Evolutionary conservation across 1,139 yeast species (phyloP).

Genomic region (Candida sojae): DNA sequence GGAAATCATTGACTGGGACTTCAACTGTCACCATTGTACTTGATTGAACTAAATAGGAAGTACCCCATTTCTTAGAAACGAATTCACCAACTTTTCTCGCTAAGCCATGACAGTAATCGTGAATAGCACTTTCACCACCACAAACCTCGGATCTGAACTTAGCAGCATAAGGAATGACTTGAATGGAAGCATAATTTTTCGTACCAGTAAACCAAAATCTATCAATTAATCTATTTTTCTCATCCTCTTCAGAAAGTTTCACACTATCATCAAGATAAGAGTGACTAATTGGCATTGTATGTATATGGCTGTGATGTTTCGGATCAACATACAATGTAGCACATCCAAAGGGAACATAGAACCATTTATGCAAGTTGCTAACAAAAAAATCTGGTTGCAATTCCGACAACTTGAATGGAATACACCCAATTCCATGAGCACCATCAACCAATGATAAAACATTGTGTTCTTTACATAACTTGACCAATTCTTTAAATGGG

Average conservation of each 20-base stretch:
- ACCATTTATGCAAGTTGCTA: slow-evolving; percentile 74
- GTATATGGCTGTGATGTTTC: slow-evolving; percentile 50
- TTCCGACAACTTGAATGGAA: slow-evolving; percentile 36
- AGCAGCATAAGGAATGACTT: slow-evolving; percentile 39
- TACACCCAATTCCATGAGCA: slow-evolving; percentile 67
- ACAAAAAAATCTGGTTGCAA: slow-evolving; percentile 63
- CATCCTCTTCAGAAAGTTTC: slow-evolving; percentile 21
- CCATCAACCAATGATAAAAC: slow-evolving; percentile 67
- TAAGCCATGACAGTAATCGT: slow-evolving; percentile 46
- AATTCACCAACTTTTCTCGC: slow-evolving; percentile 43
- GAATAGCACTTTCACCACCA: slow-evolving; percentile 62
- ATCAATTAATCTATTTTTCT: slow-evolving; percentile 33
- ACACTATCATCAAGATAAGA: slow-evolving; percentile 28
- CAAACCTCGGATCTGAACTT: slow-evolving; percentile 53
- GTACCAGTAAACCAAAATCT: slow-evolving; percentile 44
- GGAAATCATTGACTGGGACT: slow-evolving; percentile 32
- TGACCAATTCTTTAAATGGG: slow-evolving; percentile 54
- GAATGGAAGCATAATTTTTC: slow-evolving; percentile 27
- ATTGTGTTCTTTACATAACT: slow-evolving; percentile 47
- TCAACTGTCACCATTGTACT: slow-evolving; percentile 38
- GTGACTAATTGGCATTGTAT: slow-evolving; percentile 62
- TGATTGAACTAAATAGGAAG: slow-evolving; percentile 31
- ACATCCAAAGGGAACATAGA: slow-evolving; percentile 57
- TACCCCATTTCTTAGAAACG: slow-evolving; percentile 40
- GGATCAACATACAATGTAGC: slow-evolving; percentile 62